Percentiles rank a stretch among this genome's conserved stretches.
Evolutionary conservation across 2,329 filamentous ascomycete genomes (phyloP).

Genomic region (Cryphonectria parasitica): DNA sequence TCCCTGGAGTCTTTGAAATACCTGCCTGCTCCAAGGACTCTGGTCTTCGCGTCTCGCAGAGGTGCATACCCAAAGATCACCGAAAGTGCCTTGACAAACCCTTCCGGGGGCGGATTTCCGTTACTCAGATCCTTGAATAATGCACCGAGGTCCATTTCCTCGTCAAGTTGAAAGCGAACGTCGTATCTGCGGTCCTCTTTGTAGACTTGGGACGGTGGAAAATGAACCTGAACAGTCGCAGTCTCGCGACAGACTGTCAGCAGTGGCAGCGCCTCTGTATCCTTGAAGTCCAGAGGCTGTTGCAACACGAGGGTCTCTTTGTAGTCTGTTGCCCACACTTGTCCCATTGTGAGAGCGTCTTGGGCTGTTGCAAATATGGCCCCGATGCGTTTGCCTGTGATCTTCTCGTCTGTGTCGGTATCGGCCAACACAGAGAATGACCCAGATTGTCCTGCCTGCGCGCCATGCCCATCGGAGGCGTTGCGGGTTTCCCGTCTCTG

Average conservation of each 20-base stretch:
- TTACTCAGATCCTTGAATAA: background rate
- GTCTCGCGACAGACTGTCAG: background rate
- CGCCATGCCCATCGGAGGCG: background rate
- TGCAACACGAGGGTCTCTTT: background rate
- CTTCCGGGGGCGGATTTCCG: conserved; percentile 33
- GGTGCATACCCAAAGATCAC: conserved; percentile 35
- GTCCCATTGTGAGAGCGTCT: background rate
- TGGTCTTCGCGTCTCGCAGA: conserved; percentile 10
- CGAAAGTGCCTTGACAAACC: conserved; percentile 51
- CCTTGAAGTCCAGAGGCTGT: background rate
- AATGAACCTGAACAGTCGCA: background rate
- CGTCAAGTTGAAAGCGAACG: background rate
- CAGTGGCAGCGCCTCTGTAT: background rate
- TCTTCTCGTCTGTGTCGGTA: background rate
- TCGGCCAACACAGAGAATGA: background rate
- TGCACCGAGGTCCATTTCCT: background rate
- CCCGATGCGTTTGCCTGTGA: background rate
- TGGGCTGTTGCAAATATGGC: background rate
- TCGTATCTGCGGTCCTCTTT: background rate
- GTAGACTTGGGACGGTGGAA: background rate
- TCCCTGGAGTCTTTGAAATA: background rate
- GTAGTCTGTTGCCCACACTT: background rate
- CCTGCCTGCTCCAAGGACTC: background rate
- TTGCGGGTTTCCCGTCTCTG: background rate
- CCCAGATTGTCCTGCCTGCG: background rate